Evolutionary conservation across 129 eudicot species (phyloP).

Genomic region (Artemisia tridentata): DNA sequence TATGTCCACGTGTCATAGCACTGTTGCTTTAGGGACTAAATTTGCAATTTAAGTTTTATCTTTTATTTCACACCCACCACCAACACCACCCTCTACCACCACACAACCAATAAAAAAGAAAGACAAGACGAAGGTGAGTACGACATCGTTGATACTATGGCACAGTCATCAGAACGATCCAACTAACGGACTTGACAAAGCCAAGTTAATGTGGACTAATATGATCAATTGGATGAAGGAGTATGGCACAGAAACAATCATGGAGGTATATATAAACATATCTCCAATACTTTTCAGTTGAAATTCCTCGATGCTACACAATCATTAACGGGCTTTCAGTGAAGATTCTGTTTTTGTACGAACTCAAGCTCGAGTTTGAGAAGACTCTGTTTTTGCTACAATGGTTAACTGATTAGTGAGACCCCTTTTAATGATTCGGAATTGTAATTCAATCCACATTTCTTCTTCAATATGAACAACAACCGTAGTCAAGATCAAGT

Average conservation of each 20-base stretch:
- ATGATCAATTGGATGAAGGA: constrained; percentile 95
- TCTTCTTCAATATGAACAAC: constrained; percentile 50
- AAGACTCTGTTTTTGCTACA: too few relatives aligned
- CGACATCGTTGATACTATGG: too few relatives aligned
- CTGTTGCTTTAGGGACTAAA: too few relatives aligned
- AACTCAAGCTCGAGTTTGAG: too few relatives aligned
- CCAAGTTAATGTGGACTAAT: constrained; percentile 94
- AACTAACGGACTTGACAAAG: constrained; percentile 67
- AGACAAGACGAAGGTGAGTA: too few relatives aligned
- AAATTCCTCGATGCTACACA: constrained; percentile 7
- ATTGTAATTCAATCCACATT: constrained; percentile 7
- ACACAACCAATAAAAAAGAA: too few relatives aligned
- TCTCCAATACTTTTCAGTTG: background rate
- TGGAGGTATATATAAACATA: constrained; percentile 48
- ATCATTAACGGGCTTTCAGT: background rate
- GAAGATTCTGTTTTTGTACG: too few relatives aligned
- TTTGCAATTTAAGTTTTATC: too few relatives aligned
- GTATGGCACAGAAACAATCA: constrained; percentile 77
- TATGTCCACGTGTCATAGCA: too few relatives aligned
- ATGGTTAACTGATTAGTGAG: constrained; percentile 22
- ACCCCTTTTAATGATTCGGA: constrained; percentile 36
- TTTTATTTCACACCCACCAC: too few relatives aligned
- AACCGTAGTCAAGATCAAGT: constrained; percentile 57
- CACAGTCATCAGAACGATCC: too few relatives aligned
- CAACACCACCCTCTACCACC: too few relatives aligned